Evolutionary conservation across 1,284 basidiomycete genomes (phyloP), one percentile per base, ranked within the genome.

Genomic region (Ustilago lituana): DNA sequence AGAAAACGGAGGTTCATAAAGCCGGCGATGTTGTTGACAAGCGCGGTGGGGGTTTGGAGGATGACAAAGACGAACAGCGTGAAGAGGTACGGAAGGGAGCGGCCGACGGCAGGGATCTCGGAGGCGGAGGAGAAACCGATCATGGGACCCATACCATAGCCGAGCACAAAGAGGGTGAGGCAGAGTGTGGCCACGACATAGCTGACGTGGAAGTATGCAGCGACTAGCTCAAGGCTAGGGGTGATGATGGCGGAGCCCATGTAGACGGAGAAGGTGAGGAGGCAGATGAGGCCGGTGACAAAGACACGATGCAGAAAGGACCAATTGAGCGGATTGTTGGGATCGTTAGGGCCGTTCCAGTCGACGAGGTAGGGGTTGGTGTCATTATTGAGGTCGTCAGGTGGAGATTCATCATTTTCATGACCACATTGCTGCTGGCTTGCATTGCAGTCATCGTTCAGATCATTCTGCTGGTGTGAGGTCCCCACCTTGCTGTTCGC

Each of bases 201-300:
- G n/a, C n/a, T n/a, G n/a, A n/a, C n/a, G n/a, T n/a, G n/a, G n/a
- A n/a, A n/a, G n/a, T n/a, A n/a, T 0, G 77, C 64, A 10, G 66
- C 36, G 9, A 64, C 55, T 8, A 29, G 26, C 5, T 52, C 50
- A 29, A 70, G 48, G 22, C 46, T 12, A 27, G 87, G 87, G 0
- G 87, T 87, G 35, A 84, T 84, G 38, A 88, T 87, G 4, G 85
- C 85, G 47, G 85, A 85, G 15, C 88, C 88, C 55, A 88, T 84
- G 76, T 88, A 89, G 3, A 86, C 84, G 66, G 88, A 87, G 33
- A 87, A 82, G 5, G 81, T 78, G 38, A 83, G 68, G 12, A 81
- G 52, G 33, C 70, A 75, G 37, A 84, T 67, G 12, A 79, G 49
- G 20, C 40, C 47, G 8, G 70, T 79, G 53, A 83, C 74, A 8